Base-by-base conservation (phyloP, 305 asterid species). In the Galium porrigens region DNA sequence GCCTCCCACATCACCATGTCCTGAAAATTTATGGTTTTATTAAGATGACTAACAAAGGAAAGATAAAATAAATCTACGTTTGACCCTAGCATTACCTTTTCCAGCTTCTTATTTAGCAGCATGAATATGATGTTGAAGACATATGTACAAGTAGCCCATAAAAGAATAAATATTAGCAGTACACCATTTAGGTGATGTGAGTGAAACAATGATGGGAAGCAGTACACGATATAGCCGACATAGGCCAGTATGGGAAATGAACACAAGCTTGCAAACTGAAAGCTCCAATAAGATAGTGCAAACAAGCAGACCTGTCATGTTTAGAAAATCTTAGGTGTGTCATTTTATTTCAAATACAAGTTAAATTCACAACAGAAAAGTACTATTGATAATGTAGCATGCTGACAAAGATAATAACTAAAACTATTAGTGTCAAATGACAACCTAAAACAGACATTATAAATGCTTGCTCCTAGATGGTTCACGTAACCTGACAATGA, bases 1-100 rank as follows among this genome's bases (percentile, higher is more conserved):
- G 85, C 85, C 82, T 92, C 97, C 99, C 99, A 92, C 58, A 83
- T 86, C 77, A 84, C 90, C 97, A 87, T 89, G 76, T 92, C 96
- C 99, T 92, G 83, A 62, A 44, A 25, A 9, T 44, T 22, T 14
- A 42, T 25, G 5, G 36, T 14, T 9, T 14, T 27, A 20, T 62
- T 14, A 22, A 4, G 15, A 51, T 44, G 11, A 20, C 6, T 4
- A n/a, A 8, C 3, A 27, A 41, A 44, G 56, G n/a, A 22, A 44
- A 6, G 1, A 25, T 15, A 14, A 3, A 44, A 6, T 7, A 5
- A 61, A 39, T 11, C 53, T 9, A 68, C 63, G 37, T 69, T 68
- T 62, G 73, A 68, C 56, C 42, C 34, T 52, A 74, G 69, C 62
- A 62, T 65, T 85, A 92, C 99, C 99, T 92, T 89, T 73, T 94